Conservation (phyloP, 441 rosid genomes). For the Gossypium gossypioides region DNA sequence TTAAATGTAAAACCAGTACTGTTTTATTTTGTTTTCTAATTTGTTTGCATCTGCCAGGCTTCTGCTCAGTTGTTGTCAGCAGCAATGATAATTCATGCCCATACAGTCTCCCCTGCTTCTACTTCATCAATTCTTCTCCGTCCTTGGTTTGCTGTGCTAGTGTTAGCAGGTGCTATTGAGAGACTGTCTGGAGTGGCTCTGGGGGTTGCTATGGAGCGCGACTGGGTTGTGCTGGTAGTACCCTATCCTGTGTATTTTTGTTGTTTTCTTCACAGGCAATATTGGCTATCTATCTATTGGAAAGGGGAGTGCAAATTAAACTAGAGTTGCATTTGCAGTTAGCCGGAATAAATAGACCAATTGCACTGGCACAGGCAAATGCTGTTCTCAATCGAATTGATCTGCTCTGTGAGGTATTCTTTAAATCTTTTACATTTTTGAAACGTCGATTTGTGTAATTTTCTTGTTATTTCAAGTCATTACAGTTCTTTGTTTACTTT, state of each 20-base stretch:
- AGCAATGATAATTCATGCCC: slow-evolving; percentile 70
- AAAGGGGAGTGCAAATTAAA: slow-evolving; percentile 14
- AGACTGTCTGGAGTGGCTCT: slow-evolving; percentile 72
- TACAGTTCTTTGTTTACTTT: not conserved
- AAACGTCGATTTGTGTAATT: not conserved
- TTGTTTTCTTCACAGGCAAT: not conserved
- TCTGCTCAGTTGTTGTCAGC: slow-evolving; percentile 79
- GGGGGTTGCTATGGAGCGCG: slow-evolving; percentile 85
- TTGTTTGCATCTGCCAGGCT: slow-evolving; percentile 40
- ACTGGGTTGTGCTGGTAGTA: slow-evolving; percentile 87
- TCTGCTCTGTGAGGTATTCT: slow-evolving; percentile 78
- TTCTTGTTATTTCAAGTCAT: not conserved
- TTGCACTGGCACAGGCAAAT: slow-evolving; percentile 87
- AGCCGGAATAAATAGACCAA: slow-evolving; percentile 79
- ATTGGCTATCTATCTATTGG: slow-evolving; percentile 1
- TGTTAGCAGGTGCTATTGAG: slow-evolving; percentile 68
- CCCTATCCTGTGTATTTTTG: slow-evolving; percentile 8
- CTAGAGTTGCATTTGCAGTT: slow-evolving; percentile 33
- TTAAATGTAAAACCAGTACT: not conserved
- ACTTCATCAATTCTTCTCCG: slow-evolving; percentile 50
- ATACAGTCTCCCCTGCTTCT: slow-evolving; percentile 40
- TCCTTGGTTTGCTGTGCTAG: slow-evolving; percentile 73
- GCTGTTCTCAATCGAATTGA: slow-evolving; percentile 79
- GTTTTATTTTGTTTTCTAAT: not conserved
- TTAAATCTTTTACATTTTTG: slow-evolving; percentile 1